phyloP scores from a whole-genome alignment of 805 yeast species.

The Cyberlindnera sargentensis region DNA sequence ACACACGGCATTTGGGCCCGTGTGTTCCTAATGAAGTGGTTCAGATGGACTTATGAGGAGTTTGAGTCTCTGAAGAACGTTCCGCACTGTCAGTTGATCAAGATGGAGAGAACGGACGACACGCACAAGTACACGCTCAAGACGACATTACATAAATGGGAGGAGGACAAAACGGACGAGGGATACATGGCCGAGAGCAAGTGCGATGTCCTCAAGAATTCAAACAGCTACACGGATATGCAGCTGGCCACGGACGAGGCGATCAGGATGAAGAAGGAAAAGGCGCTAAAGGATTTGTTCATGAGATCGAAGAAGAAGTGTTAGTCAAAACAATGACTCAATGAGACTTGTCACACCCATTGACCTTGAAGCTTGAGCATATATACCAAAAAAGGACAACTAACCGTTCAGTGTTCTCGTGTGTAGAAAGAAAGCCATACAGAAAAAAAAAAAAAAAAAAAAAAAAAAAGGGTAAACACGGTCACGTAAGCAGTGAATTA shows the following conservation, averaged over 20 bases:
- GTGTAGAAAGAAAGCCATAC: no score
- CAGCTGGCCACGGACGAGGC: background rate
- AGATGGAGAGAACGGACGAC: constrained; percentile 56
- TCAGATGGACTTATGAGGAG: constrained; percentile 84
- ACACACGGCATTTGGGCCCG: constrained; percentile 95
- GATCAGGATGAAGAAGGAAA: constrained; percentile 32
- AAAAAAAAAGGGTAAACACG: no score
- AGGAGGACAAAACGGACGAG: constrained; percentile 31
- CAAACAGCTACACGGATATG: constrained; percentile 21
- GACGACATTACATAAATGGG: constrained; percentile 69
- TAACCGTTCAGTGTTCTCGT: no score
- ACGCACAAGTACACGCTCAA: constrained; percentile 47
- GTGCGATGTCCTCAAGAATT: constrained; percentile 18
- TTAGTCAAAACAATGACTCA: no score
- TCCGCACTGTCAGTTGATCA: constrained; percentile 76
- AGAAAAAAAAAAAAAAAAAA: no score
- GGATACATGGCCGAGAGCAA: constrained; percentile 16
- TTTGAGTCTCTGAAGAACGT: constrained; percentile 80
- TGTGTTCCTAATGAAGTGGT: constrained; percentile 92
- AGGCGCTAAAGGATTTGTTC: constrained; percentile 34
- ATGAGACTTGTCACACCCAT: no score
- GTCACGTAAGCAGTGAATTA: no score
- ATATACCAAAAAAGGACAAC: no score
- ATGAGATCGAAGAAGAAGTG: constrained; percentile 13
- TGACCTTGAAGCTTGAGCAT: no score